Evolutionary conservation across 768 basidiomycete species (phyloP), one percentile per base, ranked within the genome.

Genomic region (Coprinopsis sp.): DNA sequence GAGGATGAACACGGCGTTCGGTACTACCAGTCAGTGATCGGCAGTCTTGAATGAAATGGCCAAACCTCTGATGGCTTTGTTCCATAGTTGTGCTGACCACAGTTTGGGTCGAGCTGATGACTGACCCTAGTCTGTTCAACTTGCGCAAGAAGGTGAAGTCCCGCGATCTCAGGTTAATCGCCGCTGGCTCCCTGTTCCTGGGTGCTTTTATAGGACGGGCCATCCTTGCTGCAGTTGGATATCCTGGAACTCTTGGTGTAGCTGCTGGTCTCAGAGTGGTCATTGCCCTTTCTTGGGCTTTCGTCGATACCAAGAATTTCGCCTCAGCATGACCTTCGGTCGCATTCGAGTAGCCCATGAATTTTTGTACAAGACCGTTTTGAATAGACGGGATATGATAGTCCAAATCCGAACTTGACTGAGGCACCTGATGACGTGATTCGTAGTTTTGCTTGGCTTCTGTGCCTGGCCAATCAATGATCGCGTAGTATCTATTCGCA

Each of bases 21-120:
- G 83, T 12, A 86, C 84, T 0, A 86, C 84, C 18, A 82, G 84
- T 85, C 33, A 58, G 79, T 74, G 12, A 31, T 38, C 16, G 13
- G 14, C 23, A 44, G 11, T 28, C 16, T 34, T 4, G 10, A 12
- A 8, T 36, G 30, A 16, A 30, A 11, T 12, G 24, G 22, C 31
- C 37, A 29, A 19, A 39, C n/a, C n/a, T n/a, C n/a, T n/a, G n/a
- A n/a, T n/a, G n/a, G n/a, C n/a, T n/a, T n/a, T n/a, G n/a, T n/a
- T n/a, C n/a, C n/a, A n/a, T n/a, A 81, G 87, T 91, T 52, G 87
- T 91, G 36, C 71, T 93, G 10, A 93, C 91, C 13, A 88, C 87
- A 13, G 77, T 91, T 47, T 93, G 89, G 89, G 88, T 90, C 54
- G 91, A 93, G 56, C 78, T 93, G 38, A 76, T 87, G 74, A 82